A percentile compares a stretch with the other conserved stretches of the same genome.
phyloP scores from a whole-genome alignment of 208 protist genomes.

The Balamuthia mandrillaris region DNA sequence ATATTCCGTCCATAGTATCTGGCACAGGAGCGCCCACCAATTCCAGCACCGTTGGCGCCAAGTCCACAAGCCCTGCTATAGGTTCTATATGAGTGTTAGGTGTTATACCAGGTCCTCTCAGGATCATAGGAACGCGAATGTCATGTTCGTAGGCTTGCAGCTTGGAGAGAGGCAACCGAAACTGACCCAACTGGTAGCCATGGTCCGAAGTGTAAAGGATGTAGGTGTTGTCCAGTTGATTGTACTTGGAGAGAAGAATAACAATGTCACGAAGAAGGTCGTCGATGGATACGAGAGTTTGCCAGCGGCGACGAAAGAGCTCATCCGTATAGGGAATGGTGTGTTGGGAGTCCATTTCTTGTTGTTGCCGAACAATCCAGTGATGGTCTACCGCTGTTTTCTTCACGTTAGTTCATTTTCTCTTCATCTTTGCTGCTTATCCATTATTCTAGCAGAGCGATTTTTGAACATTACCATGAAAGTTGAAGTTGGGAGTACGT shows the following conservation, averaged over 20 bases:
- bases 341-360: no score
- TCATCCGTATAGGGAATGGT: no score
- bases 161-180: not conserved
- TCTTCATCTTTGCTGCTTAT: no score
- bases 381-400: no score
- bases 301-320: no score
- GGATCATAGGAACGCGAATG: not conserved
- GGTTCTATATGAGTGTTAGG: not conserved
- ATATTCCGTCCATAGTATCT: no score
- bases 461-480: no score
- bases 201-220: constrained; percentile 21
- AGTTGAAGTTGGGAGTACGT: no score
- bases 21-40: no score
- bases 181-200: not conserved
- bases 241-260: not conserved
- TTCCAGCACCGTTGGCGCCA: not conserved
- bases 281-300: not conserved
- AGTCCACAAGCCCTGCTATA: not conserved
- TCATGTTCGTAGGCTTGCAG: not conserved
- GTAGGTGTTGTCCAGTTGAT: not conserved
- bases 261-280: not conserved
- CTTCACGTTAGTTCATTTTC: no score
- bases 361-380: no score
- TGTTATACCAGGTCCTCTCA: not conserved
- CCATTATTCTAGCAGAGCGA: no score